Evolutionary conservation across 371 early-diverging fungal genomes (phyloP).

Genomic region (Haplosporangium sp.): DNA sequence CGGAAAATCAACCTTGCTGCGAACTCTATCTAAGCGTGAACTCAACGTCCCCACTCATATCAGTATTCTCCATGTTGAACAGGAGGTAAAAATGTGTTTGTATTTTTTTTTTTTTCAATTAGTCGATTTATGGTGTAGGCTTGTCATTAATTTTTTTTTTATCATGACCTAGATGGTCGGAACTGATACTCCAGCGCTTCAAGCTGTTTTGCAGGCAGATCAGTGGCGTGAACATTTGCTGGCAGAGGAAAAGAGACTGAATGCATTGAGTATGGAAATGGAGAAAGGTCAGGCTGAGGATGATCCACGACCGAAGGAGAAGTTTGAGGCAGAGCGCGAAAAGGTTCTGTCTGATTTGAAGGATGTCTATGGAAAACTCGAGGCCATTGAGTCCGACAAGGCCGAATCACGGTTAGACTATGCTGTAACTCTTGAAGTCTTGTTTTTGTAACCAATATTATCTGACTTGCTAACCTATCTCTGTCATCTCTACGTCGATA

Average conservation of each 20-base stretch:
- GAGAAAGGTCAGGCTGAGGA: constrained; percentile 58
- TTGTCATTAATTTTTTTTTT: background rate
- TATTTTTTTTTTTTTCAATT: background rate
- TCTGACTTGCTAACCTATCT: background rate
- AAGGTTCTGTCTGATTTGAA: constrained; percentile 77
- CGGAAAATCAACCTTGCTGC: constrained; percentile 96
- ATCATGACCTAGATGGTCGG: constrained; percentile 82
- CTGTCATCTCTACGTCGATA: background rate
- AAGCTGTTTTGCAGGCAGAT: constrained; percentile 94
- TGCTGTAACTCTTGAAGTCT: background rate
- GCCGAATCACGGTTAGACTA: constrained; percentile 85
- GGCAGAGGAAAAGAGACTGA: constrained; percentile 82
- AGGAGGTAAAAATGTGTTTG: constrained; percentile 76
- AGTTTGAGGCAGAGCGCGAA: constrained; percentile 75
- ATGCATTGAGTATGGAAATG: constrained; percentile 52
- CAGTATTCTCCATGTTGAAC: constrained; percentile 96
- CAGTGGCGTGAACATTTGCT: constrained; percentile 93
- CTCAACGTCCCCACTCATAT: constrained; percentile 89
- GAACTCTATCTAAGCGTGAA: constrained; percentile 93
- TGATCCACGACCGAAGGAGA: constrained; percentile 66
- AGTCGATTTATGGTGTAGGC: background rate
- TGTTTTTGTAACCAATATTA: background rate
- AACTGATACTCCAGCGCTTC: constrained; percentile 88
- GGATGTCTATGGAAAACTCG: constrained; percentile 84
- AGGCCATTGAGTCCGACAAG: constrained; percentile 96